Evolutionary conservation across 106 monocot species (phyloP).

Genomic region (Dendrobium nobile): DNA sequence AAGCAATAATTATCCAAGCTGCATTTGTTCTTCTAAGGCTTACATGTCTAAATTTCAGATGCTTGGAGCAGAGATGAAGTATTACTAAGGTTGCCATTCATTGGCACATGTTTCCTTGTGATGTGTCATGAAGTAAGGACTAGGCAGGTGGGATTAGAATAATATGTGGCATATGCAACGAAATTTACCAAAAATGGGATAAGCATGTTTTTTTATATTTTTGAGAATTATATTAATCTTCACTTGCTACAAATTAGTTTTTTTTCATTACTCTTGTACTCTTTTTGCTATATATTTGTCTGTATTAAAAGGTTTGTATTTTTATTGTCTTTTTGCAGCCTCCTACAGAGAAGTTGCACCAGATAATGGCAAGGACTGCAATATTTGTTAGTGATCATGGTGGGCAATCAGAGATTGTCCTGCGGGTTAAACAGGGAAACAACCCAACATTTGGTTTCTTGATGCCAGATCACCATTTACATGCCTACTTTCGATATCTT

Average conservation of each 20-base stretch:
- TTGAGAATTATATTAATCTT: conserved; percentile 2
- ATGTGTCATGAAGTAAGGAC: conserved; percentile 73
- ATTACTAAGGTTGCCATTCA: conserved; percentile 74
- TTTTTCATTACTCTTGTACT: neutral
- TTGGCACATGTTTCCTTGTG: conserved; percentile 72
- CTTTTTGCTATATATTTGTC: neutral
- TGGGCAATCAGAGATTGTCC: conserved; percentile 90
- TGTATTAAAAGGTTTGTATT: neutral
- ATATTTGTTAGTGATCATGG: conserved; percentile 79
- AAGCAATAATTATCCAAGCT: conserved; percentile 48
- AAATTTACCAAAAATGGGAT: conserved; percentile 9
- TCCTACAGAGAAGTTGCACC: conserved; percentile 89
- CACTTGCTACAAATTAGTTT: neutral
- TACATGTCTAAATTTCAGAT: conserved; percentile 91
- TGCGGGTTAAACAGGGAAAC: conserved; percentile 88
- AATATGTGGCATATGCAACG: conserved; percentile 24
- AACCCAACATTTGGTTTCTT: conserved; percentile 98
- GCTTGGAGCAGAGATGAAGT: conserved; percentile 93
- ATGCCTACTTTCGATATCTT: conserved; percentile 78
- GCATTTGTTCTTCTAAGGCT: conserved; percentile 68
- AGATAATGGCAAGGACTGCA: conserved; percentile 88
- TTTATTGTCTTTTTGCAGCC: conserved; percentile 49
- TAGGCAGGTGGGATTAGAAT: conserved; percentile 86
- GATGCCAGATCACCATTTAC: conserved; percentile 93
- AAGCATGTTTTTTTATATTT: conserved; percentile 8